phyloP scores from a whole-genome alignment of 352 stramenopile species.

The Phytophthora sp. region DNA sequence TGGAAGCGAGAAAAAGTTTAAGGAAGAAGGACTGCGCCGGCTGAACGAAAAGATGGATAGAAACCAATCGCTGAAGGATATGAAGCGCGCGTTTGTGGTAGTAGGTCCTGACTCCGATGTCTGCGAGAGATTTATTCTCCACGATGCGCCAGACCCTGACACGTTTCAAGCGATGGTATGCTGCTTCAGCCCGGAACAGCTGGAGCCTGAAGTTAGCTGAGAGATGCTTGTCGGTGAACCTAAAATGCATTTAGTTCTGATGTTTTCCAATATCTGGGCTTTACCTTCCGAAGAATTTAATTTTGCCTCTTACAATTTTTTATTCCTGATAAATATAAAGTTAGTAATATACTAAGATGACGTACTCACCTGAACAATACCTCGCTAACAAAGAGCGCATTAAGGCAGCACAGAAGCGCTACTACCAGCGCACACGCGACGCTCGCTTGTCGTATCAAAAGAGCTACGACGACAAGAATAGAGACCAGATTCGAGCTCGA shows the following conservation, averaged over 20 bases:
- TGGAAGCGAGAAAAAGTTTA: constrained; percentile 16
- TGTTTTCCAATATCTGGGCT: background rate
- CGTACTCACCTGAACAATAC: no score
- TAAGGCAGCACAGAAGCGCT: no score
- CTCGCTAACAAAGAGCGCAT: no score
- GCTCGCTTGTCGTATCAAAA: no score
- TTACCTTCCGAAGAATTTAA: background rate
- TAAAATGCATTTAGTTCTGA: no score
- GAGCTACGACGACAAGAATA: no score
- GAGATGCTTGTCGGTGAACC: no score
- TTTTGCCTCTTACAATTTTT: background rate
- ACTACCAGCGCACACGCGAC: no score
- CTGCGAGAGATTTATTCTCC: constrained; percentile 20
- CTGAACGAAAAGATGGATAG: constrained; percentile 26
- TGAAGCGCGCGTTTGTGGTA: constrained; percentile 14
- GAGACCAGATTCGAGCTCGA: no score
- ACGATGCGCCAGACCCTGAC: constrained; percentile 4
- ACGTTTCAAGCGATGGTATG: constrained; percentile 17
- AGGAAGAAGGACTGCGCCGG: background rate
- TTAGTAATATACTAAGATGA: no score
- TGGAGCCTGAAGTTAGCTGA: constrained; percentile 11
- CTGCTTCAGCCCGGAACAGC: constrained; percentile 10
- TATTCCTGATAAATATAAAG: no score
- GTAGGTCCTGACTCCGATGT: constrained; percentile 11
- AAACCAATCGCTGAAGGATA: constrained; percentile 3